Evolutionary conservation across 2,329 filamentous ascomycete species (phyloP), one percentile per base, ranked within the genome.

Genomic region (Trichoderma sp.): DNA sequence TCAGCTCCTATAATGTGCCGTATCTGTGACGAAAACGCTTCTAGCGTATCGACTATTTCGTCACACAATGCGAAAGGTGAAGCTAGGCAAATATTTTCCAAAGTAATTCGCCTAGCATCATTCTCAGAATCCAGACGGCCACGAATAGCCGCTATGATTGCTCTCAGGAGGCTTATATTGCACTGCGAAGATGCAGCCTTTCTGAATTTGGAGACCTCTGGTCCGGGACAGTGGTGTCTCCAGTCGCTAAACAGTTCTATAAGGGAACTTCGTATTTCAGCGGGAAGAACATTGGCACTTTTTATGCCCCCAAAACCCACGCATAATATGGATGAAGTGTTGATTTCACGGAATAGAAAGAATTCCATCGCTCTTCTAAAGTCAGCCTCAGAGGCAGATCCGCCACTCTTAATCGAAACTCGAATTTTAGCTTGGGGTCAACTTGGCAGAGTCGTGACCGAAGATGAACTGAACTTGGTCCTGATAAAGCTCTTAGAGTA

Each of bases 381-480:
- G 70, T 86, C 84, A 4, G 83, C 96, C 12, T 92, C 91, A 1
- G 89, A 92, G 56, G 89, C 89, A 67, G 86, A 89, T 64, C 83
- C 87, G 8, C 79, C 89, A 5, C 84, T 88, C 69, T 80, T 94
- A 53, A 90, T 93, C 60, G 94, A 98, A 78, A 94, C 92, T 19
- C 90, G 92, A 71, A 90, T 98, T 67, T 83, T 95, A 79, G 91
- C 92, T 15, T 93, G 94, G 87, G 91, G 91, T n/a, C 90, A 93
- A 74, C 84, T 97, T 58, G 94, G 92, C 69, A 90, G 88, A 67
- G 84, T 90, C 10, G 90, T 92, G 53, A 86, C 88, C 17, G 92
- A 95, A 70, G 89, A 94, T 70, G 93, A 97, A 76, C 86, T 97
- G 66, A 95, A 95, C 72, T 86, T 97, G 63, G 90, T 95, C 25